Conservation (phyloP, 129 eudicot species). For the Arctium minus region DNA sequence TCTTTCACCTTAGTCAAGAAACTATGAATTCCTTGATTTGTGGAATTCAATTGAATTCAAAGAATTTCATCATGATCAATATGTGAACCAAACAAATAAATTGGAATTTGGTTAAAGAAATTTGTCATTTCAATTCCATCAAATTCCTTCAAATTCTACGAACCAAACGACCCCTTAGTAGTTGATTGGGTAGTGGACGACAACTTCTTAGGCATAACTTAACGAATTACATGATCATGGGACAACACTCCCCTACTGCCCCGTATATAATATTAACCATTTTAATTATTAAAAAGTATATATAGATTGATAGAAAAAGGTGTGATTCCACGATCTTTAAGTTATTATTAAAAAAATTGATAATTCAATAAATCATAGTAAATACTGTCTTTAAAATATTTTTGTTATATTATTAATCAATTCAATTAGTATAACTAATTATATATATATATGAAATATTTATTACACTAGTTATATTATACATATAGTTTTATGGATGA, state of each 20-base stretch:
- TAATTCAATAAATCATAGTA: neutral
- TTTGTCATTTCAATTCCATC: too few relatives aligned
- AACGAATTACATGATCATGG: constrained; percentile 22
- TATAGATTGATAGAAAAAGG: neutral
- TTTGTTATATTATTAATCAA: neutral
- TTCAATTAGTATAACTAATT: too few relatives aligned
- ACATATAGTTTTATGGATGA: too few relatives aligned
- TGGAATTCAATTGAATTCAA: too few relatives aligned
- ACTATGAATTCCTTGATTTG: too few relatives aligned
- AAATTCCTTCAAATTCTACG: too few relatives aligned
- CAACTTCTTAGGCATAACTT: constrained; percentile 26
- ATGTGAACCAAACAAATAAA: too few relatives aligned
- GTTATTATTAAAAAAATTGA: neutral
- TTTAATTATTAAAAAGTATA: neutral
- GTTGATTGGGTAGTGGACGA: constrained; percentile 25
- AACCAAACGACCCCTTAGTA: neutral
- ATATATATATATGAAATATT: too few relatives aligned
- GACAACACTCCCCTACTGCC: constrained; percentile 2
- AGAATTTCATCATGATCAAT: too few relatives aligned
- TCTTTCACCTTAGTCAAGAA: too few relatives aligned
- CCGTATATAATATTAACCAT: constrained; percentile 1
- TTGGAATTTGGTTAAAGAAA: too few relatives aligned
- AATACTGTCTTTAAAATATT: neutral
- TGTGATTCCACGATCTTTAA: constrained; percentile 9
- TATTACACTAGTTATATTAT: neutral